Evolutionary conservation across 2,329 filamentous ascomycete genomes (phyloP), one percentile per base, ranked within the genome.

Genomic region (Drechslera avenae): DNA sequence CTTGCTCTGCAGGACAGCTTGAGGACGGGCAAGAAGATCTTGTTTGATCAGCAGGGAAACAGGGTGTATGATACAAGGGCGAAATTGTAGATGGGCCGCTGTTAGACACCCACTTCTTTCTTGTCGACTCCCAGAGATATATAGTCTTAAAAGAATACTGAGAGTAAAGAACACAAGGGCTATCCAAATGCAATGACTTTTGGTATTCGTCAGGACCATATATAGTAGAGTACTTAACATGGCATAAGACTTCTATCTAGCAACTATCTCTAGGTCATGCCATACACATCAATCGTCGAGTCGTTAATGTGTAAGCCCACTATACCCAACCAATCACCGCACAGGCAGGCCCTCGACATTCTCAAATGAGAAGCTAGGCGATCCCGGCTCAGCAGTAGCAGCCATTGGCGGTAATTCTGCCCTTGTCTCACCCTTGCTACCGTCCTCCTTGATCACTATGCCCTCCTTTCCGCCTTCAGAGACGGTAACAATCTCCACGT

Each of bases 351-450:
- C 46, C 60, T 72, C 68, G 2, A 94, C 81, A 72, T 96, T 96
- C 76, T 90, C 87, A 77, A 97, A 96, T 64, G 84, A 79, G 75
- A 95, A 96, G 34, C 84, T 89, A 43, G 92, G 92, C 59, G 83
- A 80, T 1, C 92, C 92, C 12, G 93, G 93, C 50, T 94, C 85
- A 5, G 93, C 91, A 60, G 81, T 81, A 66, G 90, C 89, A 10
- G 90, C 90, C 45, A 78, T 72, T 1, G 78, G 79, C 2, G 85
- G 78, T 48, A 89, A 67, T 12, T 78, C 81, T 59, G 79, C 78
- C 56, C 82, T 78, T 60, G 83, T 83, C 64, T 86, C 84, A 46
- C 84, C 83, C 63, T 75, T 78, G 66, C 74, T 75, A 9, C 79
- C 80, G 55, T 80, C 80, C 53, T 81, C 75, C 19, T 70, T 76